A percentile compares a stretch with the other conserved stretches of the same genome.
These are phyloP conservation scores for Neurospora sp. DNA, from an alignment of 2,329 filamentous ascomycete species.

Conservation along the genomic window DNA sequence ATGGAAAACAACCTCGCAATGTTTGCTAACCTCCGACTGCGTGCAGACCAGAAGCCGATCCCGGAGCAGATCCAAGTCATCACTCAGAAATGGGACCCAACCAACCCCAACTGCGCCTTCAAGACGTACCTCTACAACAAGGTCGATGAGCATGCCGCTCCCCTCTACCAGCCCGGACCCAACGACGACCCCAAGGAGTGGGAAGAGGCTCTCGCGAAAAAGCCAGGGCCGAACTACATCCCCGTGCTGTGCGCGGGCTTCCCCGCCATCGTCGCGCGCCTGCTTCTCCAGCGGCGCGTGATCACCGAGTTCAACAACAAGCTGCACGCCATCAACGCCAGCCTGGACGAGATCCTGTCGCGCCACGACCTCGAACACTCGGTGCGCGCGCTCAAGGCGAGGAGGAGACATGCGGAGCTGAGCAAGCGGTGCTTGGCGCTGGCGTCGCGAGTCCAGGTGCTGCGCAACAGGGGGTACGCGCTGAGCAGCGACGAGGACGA, in stretches of 20 bases:
- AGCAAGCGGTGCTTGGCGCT: constrained; percentile 65
- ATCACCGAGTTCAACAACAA: constrained; percentile 61
- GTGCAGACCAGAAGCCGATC: constrained; percentile 58
- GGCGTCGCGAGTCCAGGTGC: constrained; percentile 69
- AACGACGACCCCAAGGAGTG: constrained; percentile 69
- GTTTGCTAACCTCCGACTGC: constrained; percentile 9
- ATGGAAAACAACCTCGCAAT: not conserved
- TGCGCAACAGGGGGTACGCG: constrained; percentile 73
- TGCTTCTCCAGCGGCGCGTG: constrained; percentile 61
- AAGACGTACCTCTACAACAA: constrained; percentile 85
- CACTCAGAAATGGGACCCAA: constrained; percentile 64
- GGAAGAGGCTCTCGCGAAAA: constrained; percentile 74
- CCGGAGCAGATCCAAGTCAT: constrained; percentile 65
- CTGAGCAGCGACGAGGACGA: constrained; percentile 73
- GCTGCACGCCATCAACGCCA: constrained; percentile 71
- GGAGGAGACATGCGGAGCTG: constrained; percentile 62
- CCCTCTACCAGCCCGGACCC: constrained; percentile 62
- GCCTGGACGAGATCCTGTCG: constrained; percentile 61
- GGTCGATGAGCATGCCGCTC: constrained; percentile 63
- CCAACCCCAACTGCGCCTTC: constrained; percentile 60
- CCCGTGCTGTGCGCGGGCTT: constrained; percentile 71
- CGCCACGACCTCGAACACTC: constrained; percentile 69
- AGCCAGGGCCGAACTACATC: constrained; percentile 66
- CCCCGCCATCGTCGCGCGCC: constrained; percentile 58
- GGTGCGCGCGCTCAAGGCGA: constrained; percentile 62